phyloP scores from a whole-genome alignment of 2,329 filamentous ascomycete genomes.

The Calonectria hongkongensis region DNA sequence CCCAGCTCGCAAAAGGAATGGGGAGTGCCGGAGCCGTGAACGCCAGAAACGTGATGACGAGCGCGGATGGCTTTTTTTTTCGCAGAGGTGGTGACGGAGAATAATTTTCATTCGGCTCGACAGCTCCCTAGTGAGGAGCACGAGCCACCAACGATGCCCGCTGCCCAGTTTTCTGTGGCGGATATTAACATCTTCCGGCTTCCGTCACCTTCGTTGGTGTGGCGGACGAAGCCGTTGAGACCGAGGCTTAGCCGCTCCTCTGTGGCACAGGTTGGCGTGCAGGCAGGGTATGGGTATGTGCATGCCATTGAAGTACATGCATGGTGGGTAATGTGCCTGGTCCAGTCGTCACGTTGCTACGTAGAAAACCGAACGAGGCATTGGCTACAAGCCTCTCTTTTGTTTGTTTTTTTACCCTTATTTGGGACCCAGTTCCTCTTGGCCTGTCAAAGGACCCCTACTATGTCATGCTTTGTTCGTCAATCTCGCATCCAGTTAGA shows the following conservation, averaged over 20 bases:
- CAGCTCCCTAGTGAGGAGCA: constrained; percentile 55
- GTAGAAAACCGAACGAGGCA: background rate
- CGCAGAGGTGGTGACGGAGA: constrained; percentile 54
- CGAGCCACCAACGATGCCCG: constrained; percentile 56
- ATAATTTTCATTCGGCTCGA: constrained; percentile 61
- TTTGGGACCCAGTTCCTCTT: background rate
- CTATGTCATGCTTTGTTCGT: background rate
- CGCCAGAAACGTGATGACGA: constrained; percentile 59
- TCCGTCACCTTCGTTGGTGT: constrained; percentile 26
- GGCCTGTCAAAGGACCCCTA: background rate
- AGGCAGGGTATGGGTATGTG: background rate
- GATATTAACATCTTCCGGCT: constrained; percentile 47
- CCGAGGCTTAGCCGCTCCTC: constrained; percentile 39
- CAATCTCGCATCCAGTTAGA: background rate
- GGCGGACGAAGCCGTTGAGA: constrained; percentile 19
- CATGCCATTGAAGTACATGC: constrained; percentile 8
- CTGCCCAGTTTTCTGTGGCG: constrained; percentile 44
- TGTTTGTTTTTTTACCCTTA: background rate
- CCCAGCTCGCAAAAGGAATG: constrained; percentile 45
- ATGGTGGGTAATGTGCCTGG: constrained; percentile 13
- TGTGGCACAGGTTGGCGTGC: constrained; percentile 5
- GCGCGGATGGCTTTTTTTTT: constrained; percentile 51
- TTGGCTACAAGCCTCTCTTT: too few species aligned
- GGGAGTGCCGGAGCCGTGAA: constrained; percentile 52
- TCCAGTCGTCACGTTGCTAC: background rate